Conservation (phyloP, 345 rosid genomes). For the Jatropha curcas region DNA sequence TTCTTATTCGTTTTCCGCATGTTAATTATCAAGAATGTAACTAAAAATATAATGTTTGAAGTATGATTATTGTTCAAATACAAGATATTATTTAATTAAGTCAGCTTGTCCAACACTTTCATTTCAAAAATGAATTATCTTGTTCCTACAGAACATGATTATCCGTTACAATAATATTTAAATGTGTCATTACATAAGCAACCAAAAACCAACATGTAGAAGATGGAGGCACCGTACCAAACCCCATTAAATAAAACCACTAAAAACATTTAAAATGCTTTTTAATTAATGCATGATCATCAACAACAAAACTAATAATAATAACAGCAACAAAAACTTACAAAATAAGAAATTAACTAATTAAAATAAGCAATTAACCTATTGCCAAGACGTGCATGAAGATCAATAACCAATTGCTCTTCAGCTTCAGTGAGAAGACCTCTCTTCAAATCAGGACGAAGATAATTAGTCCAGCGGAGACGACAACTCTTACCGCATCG, state of each 20-base stretch:
- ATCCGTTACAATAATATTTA: not conserved
- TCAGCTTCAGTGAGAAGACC: slow-evolving; percentile 74
- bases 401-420: slow-evolving; percentile 74
- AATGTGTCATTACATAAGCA: not conserved
- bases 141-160: not conserved
- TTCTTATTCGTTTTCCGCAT: too few relatives aligned
- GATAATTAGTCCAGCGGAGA: slow-evolving; percentile 87
- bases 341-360: not conserved
- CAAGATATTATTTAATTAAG: not conserved
- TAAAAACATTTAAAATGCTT: not conserved
- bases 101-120: slow-evolving; percentile 2
- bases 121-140: slow-evolving; percentile 7
- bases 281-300: not conserved
- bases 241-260: not conserved
- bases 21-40: too few relatives aligned
- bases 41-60: not conserved
- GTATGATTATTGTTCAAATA: not conserved
- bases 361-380: slow-evolving; percentile 34
- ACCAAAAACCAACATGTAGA: not conserved
- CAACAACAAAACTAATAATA: too few relatives aligned
- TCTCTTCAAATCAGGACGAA: slow-evolving; percentile 86
- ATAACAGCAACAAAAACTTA: too few relatives aligned
- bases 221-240: not conserved
- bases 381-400: slow-evolving; percentile 76
- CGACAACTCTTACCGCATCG: slow-evolving; percentile 92